These are phyloP conservation scores for Colletotrichum noveboracense DNA, from an alignment of 2,329 filamentous ascomycete species.

Conservation along the genomic window DNA sequence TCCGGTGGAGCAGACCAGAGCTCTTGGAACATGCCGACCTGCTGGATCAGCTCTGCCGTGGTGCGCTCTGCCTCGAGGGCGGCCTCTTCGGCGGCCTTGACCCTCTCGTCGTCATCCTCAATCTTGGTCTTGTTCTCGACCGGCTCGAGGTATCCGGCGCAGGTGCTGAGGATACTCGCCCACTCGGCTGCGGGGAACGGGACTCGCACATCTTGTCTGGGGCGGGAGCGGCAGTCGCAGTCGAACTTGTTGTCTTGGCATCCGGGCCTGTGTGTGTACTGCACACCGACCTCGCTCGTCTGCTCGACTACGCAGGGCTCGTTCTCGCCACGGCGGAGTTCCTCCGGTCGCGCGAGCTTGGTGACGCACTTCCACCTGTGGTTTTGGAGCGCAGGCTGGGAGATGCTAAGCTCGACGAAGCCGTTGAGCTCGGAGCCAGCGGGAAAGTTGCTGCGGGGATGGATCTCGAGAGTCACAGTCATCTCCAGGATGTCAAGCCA, in stretches of 20 bases:
- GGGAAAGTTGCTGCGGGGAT: conserved; percentile 62
- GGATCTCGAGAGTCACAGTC: conserved; percentile 64
- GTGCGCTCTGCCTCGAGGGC: conserved; percentile 27
- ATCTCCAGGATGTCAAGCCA: conserved; percentile 67
- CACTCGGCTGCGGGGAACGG: conserved; percentile 64
- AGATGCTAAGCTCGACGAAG: conserved; percentile 63
- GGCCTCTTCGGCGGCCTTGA: conserved; percentile 23
- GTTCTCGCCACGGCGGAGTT: conserved; percentile 50
- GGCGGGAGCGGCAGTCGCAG: conserved; percentile 56
- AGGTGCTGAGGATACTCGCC: conserved; percentile 63
- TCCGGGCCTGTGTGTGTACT: conserved; percentile 53
- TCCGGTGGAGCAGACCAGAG: conserved; percentile 61
- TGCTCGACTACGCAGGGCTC: conserved; percentile 49
- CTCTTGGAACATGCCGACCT: conserved; percentile 72
- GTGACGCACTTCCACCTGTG: conserved; percentile 68
- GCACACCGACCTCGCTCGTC: conserved; percentile 55
- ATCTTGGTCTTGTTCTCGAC: conserved; percentile 23
- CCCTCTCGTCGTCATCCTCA: conserved; percentile 27
- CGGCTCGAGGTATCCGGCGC: conserved; percentile 52
- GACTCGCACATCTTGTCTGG: conserved; percentile 56
- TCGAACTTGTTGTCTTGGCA: conserved; percentile 52
- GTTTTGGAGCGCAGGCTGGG: conserved; percentile 56
- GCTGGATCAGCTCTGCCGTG: conserved; percentile 56
- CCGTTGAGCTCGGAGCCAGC: conserved; percentile 64
- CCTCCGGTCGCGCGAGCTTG: conserved; percentile 59